These are phyloP conservation scores for Salisapilia sapeloensis DNA, from an alignment of 352 stramenopile species.

Conservation along the genomic window DNA sequence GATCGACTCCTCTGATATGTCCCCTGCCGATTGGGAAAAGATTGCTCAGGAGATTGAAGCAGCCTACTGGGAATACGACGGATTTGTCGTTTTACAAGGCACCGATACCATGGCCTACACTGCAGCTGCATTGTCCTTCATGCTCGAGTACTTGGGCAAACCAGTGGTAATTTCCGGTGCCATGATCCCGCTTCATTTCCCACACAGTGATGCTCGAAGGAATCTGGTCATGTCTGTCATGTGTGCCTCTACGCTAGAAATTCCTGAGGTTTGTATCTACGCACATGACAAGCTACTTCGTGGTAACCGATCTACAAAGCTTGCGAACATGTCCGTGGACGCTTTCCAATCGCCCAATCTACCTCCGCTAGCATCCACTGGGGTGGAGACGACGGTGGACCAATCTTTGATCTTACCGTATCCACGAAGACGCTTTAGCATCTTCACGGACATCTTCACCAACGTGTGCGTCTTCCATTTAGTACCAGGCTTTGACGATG, in stretches of 20 bases:
- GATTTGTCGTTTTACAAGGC: slow-evolving; percentile 94
- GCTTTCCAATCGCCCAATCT: slow-evolving; percentile 96
- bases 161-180: slow-evolving; percentile 89
- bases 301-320: slow-evolving; percentile 92
- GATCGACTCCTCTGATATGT: slow-evolving; percentile 85
- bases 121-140: slow-evolving; percentile 90
- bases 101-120: slow-evolving; percentile 98
- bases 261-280: slow-evolving; percentile 87
- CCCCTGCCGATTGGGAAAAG: slow-evolving; percentile 79
- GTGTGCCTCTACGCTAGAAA: slow-evolving; percentile 54
- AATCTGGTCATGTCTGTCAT: slow-evolving; percentile 94
- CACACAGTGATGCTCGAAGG: slow-evolving; percentile 91
- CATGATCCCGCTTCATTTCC: slow-evolving; percentile 93
- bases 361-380: slow-evolving; percentile 84
- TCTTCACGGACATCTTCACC: slow-evolving; percentile 85
- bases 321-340: slow-evolving; percentile 87
- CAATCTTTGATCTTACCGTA: slow-evolving; percentile 81
- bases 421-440: slow-evolving; percentile 68
- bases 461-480: slow-evolving; percentile 87
- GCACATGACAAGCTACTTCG: slow-evolving; percentile 92
- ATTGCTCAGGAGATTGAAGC: slow-evolving; percentile 90
- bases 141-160: slow-evolving; percentile 95
- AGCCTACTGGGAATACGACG: slow-evolving; percentile 91
- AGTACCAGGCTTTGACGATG: slow-evolving; percentile 74
- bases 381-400: slow-evolving; percentile 86